Base-by-base conservation (phyloP, 768 basidiomycete species). In the Boletus insuetus region DNA sequence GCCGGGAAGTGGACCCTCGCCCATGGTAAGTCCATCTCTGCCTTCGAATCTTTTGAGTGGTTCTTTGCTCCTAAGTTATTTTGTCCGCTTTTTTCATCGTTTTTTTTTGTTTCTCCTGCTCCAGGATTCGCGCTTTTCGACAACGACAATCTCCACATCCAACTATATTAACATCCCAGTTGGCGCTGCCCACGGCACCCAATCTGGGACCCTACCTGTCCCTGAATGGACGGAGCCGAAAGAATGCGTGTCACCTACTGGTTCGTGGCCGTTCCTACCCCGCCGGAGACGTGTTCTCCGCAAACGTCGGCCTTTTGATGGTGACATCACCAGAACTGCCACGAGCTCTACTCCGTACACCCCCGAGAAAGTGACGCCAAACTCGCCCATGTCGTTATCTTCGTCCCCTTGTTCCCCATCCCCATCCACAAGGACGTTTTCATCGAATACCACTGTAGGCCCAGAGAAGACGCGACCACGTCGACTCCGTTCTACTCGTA, bases 71-170 rank as follows among this genome's bases (percentile, higher is more conserved):
- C 34, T 20, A n/a, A n/a, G n/a, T n/a, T n/a, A 24, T 46, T 6
- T 51, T 29, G n/a, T 49, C 10, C 46, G 10, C n/a, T 39, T 37
- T 19, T 47, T 43, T 37, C 31, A 22, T 12, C 16, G 22, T 40
- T 4, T 43, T 60, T 24, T 16, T 40, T 42, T 26, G 39, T 14
- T 26, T 38, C 11, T 19, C 37, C 31, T 24, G n/a, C 16, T 46
- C 13, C 45, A 73, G 74, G 59, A 43, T 41, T 74, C 73, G 10
- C 73, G 69, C 17, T 75, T 75, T 51, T 74, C 73, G 31, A 60
- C 61, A 24, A 70, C 73, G 32, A 74, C 73, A 6, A 68, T 64
- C 0, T 68, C 74, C 6, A 73, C 73, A 3, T 74, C 73, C 34
- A 61, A 67, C 43, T 65, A 66, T 41, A 53, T 73, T 17, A 64